Percentiles rank a stretch among this genome's conserved stretches.
Conservation (phyloP, 2,329 filamentous ascomycete species). For the Colletotrichum higginsianum region DNA sequence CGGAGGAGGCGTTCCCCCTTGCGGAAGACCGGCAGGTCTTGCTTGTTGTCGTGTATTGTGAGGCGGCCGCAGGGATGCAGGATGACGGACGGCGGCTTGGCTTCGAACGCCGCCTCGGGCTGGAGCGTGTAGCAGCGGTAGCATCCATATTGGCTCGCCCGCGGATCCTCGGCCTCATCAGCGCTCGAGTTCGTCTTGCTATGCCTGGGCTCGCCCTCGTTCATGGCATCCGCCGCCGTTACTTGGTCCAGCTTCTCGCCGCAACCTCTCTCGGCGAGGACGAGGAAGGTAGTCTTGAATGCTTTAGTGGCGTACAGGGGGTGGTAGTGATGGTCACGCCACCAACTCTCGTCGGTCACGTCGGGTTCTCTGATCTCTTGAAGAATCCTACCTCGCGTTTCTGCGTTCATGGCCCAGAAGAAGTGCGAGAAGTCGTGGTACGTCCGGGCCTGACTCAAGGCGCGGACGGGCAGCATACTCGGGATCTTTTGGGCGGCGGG, state of each 20-base stretch:
- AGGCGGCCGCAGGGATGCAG: neutral
- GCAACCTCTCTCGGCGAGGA: neutral
- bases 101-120: constrained; percentile 24
- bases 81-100: neutral
- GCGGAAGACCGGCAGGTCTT: neutral
- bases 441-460: neutral
- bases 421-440: constrained; percentile 16
- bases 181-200: no score
- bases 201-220: neutral
- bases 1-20: constrained; percentile 50
- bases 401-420: neutral
- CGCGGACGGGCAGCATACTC: neutral
- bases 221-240: neutral
- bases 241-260: neutral
- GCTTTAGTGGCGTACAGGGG: neutral
- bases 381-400: neutral
- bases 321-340: constrained; percentile 1
- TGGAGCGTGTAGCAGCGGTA: constrained; percentile 43
- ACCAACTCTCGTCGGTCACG: neutral
- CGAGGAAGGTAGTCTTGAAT: constrained; percentile 11
- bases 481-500: neutral
- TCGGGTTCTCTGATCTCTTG: neutral
- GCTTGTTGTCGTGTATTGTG: neutral
- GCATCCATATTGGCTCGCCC: neutral
- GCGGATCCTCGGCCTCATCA: neutral